Evolutionary conservation across 2,329 filamentous ascomycete species (phyloP), one percentile per base, ranked within the genome.

Genomic region (Paramyrothecium sp.): DNA sequence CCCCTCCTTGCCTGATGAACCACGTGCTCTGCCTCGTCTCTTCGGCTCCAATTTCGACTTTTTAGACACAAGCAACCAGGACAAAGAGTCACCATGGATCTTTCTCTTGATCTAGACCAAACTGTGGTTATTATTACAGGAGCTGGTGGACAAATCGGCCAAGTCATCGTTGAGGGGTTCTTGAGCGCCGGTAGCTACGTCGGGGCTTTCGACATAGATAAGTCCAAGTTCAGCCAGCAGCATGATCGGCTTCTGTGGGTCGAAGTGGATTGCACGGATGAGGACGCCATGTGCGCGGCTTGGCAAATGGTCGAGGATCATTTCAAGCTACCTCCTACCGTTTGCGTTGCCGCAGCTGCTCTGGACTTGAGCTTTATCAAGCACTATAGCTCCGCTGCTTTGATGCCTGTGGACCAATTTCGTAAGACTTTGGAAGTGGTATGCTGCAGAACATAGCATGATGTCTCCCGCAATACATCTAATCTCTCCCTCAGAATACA

Each of bases 121-220:
- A 44, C 48, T 11, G 54, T 56, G 13, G 54, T 56, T 19, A 23
- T 52, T 11, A 20, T 56, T 26, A 56, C 54, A 21, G 54, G 54
- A n/a, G 54, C 54, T 10, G 54, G 54, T 4, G 54, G 54, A 34
- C 54, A 56, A 34, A 56, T 56, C 20, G 54, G 54, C 20, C 30
- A 52, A 19, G 49, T 56, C 48, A 52, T 56, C n/a, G 48, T 56
- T 8, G 54, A 56, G 10, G 54, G 46, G 17, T 56, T 56, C 33
- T n/a, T 56, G 3, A 46, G 20, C 21, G 54, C 54, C n/a, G 48
- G 54, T 22, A 51, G 47, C n/a, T 56, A 51, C n/a, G 54, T 56
- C 7, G 54, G 30, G 22, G 54, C 48, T 3, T 56, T 56, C 13
- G 54, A 56, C 48, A 51, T 56, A 19, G 48, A 46, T 12, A 21